phyloP scores from a whole-genome alignment of 169 alveolate species.

The Eimeria sp. region DNA sequence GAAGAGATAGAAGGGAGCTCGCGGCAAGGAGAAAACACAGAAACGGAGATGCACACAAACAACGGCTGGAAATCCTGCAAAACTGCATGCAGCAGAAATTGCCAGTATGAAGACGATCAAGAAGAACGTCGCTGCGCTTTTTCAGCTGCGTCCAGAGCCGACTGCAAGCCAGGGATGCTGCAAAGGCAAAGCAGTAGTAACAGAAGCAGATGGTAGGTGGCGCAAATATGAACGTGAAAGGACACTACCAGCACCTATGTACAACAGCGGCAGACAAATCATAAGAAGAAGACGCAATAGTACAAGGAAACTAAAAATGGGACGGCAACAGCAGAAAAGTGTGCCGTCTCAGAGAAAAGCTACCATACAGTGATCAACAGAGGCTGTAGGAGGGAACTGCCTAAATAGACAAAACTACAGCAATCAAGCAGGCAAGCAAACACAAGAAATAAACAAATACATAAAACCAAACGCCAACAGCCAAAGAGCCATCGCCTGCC shows the following conservation, averaged over 20 bases:
- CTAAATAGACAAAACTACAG: no score
- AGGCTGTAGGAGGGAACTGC: no score
- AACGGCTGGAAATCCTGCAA: not conserved
- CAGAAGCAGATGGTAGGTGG: not conserved
- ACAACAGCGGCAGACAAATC: not conserved
- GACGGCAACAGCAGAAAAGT: no score
- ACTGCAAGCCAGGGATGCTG: slow-evolving; percentile 70
- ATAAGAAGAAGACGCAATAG: no score
- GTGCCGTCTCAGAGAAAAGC: no score
- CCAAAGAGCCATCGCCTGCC: no score
- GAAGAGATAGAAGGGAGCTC: not conserved
- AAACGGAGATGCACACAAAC: not conserved
- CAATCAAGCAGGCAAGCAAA: no score
- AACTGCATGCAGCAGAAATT: not conserved
- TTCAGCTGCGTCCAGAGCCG: slow-evolving; percentile 12
- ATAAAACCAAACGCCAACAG: not conserved
- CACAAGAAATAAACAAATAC: not conserved
- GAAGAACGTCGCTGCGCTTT: slow-evolving; percentile 46
- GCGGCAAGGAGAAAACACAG: not conserved
- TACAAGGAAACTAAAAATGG: not conserved
- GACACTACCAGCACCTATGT: no score
- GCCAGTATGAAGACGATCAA: not conserved
- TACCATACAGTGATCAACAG: no score
- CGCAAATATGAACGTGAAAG: no score
- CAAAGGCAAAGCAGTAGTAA: not conserved